Base-by-base conservation (phyloP, 1,284 basidiomycete genomes). In the Naganishia cerealis region DNA sequence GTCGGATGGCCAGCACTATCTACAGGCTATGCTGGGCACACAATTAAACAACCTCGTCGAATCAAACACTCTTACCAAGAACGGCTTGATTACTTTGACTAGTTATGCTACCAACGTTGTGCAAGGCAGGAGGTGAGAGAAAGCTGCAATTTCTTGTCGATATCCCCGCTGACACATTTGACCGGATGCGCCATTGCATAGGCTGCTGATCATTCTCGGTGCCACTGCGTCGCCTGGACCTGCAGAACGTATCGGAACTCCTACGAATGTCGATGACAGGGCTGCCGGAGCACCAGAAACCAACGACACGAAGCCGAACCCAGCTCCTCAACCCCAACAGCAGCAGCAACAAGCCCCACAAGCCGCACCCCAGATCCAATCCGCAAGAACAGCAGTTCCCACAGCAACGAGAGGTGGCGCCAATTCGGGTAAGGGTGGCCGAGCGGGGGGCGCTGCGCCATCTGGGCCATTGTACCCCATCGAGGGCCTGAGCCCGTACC, bases 21-120 rank as follows among this genome's bases (percentile, higher is more conserved):
- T 91, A 63, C 94, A 95, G 79, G 88, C 91, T 39, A 98, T 99
- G 96, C 85, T 99, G 48, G 92, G 93, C 4, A 96, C 94, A 0
- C 91, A 94, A 78, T 85, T 94, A 63, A 97, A 97, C 75, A 75
- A 84, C 21, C 81, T 92, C 71, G 88, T 96, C 40, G 84, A 88
- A 29, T 84, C 86, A 1, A 86, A 87, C n/a, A 76, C 84, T 12
- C 83, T 99, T 57, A 80, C 83, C 58, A 91, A 90, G 76, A 85
- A 92, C 76, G 85, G 87, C 0, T 82, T 99, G 57, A 86, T 91
- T 63, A 84, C 86, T 61, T 81, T 97, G 52, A 87, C 88, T 67
- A 88, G 87, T 75, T 88, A 91, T 75, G 89, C 91, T 3, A 89
- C 88, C 76, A 97, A 95, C 78, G 84, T 85, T 67, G 89, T 98